Conservation (phyloP, 139 green algal species). For the Chlamydomonas incerta region DNA sequence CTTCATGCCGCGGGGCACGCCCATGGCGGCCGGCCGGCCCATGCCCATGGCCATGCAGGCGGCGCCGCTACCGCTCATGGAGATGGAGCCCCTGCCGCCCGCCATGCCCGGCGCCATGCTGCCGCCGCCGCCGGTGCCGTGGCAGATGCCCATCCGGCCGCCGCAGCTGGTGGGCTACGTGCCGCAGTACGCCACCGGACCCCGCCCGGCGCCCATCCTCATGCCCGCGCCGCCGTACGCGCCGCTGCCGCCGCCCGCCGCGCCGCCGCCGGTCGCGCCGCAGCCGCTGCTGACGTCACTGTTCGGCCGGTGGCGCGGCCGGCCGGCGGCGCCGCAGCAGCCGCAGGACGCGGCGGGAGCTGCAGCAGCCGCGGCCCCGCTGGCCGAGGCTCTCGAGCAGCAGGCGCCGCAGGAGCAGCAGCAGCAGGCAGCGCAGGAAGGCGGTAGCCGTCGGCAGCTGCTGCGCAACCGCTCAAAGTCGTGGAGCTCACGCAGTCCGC, state of each 20-base stretch:
- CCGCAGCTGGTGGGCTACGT: background rate
- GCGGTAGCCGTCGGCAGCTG: background rate
- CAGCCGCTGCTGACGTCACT: background rate
- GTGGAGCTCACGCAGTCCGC: background rate
- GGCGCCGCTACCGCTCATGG: background rate
- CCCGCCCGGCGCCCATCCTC: background rate
- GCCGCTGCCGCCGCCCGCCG: background rate
- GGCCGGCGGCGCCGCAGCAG: background rate
- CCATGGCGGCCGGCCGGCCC: background rate
- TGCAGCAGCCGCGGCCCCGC: background rate
- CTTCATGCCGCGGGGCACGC: background rate
- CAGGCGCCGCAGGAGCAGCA: background rate
- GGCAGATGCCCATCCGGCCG: background rate
- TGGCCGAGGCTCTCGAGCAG: background rate
- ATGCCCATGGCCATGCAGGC: background rate
- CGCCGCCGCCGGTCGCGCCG: background rate
- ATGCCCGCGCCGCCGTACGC: background rate
- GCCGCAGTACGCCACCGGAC: background rate
- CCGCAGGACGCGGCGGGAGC: background rate
- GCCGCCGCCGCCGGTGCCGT: background rate
- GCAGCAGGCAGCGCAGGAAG: background rate
- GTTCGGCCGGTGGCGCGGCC: too few species aligned
- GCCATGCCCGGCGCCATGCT: background rate
- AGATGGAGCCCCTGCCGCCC: background rate
- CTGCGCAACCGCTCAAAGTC: background rate